Base-by-base conservation (phyloP, 75 land plant genomes). In the Cupressus sempervirens region DNA sequence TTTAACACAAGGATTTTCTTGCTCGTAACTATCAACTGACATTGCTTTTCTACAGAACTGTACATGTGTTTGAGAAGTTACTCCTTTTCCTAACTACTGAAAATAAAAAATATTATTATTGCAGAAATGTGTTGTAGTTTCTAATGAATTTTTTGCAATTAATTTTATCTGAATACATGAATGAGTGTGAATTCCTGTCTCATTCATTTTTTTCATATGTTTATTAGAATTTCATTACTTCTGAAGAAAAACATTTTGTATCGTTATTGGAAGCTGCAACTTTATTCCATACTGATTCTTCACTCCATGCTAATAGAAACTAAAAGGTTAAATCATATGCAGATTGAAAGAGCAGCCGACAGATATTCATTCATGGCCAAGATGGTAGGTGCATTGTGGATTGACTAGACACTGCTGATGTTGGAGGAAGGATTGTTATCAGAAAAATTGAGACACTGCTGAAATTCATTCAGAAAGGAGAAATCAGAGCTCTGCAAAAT, bases 261-360 rank as follows among this genome's bases (percentile, higher is more conserved):
- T 76, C 43, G 46, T 76, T 16, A 40, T 34, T 38, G 80, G 80
- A 76, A 38, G 16, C 26, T 76, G 43, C 26, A 76, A 16, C 7
- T 40, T 38, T 14, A 76, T 6, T 18, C 7, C 80, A 40, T 5
- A 40, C 1, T 34, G 38, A 15, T 14, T 14, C 35, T 76, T 40
- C 20, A 76, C 40, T 18, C 45, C 26, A 38, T 76, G 8, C 23
- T 40, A 76, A 6, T 76, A 16, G 43, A 76, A 45, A 76, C 80
- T 76, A 79, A 79, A 79, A 43, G n/a, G 81, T 43, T 79, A 46
- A 20, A 40, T 10, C 45, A 46, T 38, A 82, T 84, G 7, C 86
- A 86, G 86, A 86, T 86, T 54, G 86, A 84, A 11, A 84, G 67
- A 56, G 86, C 86, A 45, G 85, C 86, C 1, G 74, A 86, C 81